phyloP scores from a whole-genome alignment of 1,139 yeast genomes.

The Blastobotrys illinoisensis region DNA sequence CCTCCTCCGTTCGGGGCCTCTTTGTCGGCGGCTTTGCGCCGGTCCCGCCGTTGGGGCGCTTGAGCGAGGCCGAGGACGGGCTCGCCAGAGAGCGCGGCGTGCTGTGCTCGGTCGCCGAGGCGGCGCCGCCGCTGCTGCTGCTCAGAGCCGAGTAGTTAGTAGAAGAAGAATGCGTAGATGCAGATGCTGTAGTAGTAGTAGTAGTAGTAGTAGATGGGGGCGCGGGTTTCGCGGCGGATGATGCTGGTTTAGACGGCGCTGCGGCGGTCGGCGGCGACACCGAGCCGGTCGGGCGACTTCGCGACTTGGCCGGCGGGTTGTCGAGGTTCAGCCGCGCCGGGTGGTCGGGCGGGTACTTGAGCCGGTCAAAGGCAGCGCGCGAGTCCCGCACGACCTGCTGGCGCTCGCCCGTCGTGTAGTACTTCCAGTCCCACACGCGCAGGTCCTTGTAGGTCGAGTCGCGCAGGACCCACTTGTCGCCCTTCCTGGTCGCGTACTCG shows the following conservation, averaged over 20 bases:
- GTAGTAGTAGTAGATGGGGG: constrained; percentile 10
- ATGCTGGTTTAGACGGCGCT: constrained; percentile 3
- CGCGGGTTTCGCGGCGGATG: neutral
- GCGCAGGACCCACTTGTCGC: constrained; percentile 19
- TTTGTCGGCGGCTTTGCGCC: neutral
- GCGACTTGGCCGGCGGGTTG: constrained; percentile 16
- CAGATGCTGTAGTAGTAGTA: constrained; percentile 10
- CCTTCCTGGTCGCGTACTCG: constrained; percentile 24
- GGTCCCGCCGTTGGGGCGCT: neutral
- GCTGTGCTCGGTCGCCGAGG: neutral
- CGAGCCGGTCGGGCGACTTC: constrained; percentile 1
- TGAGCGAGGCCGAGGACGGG: neutral
- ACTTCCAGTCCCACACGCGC: constrained; percentile 37
- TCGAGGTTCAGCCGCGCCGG: constrained; percentile 28
- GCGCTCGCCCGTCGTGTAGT: constrained; percentile 31
- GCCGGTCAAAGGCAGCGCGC: constrained; percentile 30
- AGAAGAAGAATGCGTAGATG: constrained; percentile 1
- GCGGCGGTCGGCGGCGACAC: constrained; percentile 3
- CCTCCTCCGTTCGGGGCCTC: neutral
- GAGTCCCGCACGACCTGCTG: constrained; percentile 28
- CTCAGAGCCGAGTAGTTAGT: neutral
- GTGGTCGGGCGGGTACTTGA: constrained; percentile 28
- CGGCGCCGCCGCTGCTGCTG: too few relatives aligned
- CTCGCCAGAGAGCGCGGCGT: neutral
- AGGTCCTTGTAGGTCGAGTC: constrained; percentile 32